Base-by-base conservation (phyloP, 345 rosid genomes). In the Murraya paniculata region DNA sequence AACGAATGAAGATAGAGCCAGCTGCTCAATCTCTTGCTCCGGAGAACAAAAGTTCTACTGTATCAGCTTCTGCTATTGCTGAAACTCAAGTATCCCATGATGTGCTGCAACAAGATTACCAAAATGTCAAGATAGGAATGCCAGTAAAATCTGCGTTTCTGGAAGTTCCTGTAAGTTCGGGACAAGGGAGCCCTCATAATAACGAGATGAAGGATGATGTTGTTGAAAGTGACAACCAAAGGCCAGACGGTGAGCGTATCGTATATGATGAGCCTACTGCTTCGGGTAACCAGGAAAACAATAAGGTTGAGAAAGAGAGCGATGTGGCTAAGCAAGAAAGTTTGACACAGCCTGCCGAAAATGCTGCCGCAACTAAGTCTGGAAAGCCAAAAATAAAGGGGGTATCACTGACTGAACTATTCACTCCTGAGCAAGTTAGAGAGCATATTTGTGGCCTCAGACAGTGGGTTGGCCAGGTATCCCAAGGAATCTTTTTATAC, bases 391-490 rank as follows among this genome's bases (percentile, higher is more conserved):
- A 90, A 80, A 91, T 97, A 83, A 93, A 94, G 79, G 99, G 98
- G 66, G 98, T 97, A 36, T 97, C 99, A 65, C 78, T 94, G 88
- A 97, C 92, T 41, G 99, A 97, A 81, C 84, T 97, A 75, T 97
- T 97, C 82, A 94, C 99, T 58, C 99, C 99, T 9, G 98, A 97
- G 81, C 98, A 97, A 91, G 94, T 97, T 56, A 90, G 91, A 76
- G 94, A 88, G 85, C 99, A 97, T 87, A 97, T 97, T 61, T 79
- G n/a, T 27, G 98, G 99, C 61, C 97, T 97, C 74, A 90, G 99
- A 80, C 98, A 81, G 84, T 97, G 99, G 98, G 98, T 97, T 86
- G 98, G 99, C 81, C 99, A 97, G 98, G 99, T 94, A 79, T 16
- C 64, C n/a, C 45, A 39, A 48, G 72, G n/a, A 24, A 33, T 28